These are phyloP conservation scores for Saitozyma sp. DNA, from an alignment of 768 basidiomycete species.

Conservation along the genomic window DNA sequence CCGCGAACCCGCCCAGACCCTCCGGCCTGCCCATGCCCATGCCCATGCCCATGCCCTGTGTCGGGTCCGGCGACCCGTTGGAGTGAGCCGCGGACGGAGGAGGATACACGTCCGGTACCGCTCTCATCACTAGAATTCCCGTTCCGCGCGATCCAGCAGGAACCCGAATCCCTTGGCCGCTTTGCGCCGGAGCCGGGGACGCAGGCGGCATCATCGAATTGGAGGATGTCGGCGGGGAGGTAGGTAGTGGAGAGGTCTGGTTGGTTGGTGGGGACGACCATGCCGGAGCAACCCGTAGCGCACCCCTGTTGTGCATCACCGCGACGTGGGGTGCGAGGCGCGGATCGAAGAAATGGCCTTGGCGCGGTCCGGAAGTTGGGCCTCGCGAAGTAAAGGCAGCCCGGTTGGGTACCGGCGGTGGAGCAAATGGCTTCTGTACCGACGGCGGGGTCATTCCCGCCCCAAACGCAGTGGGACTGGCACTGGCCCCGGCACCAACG, in stretches of 20 bases:
- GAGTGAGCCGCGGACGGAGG: conserved; percentile 1
- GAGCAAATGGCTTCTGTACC: not conserved
- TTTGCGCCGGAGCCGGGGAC: not conserved
- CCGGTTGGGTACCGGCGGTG: no score
- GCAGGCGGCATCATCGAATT: not conserved
- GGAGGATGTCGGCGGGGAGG: no score
- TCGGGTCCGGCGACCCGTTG: not conserved
- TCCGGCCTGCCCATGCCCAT: not conserved
- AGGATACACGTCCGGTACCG: conserved; percentile 22
- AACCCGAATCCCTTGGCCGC: conserved; percentile 2
- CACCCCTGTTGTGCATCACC: conserved; percentile 7
- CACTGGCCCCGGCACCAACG: not conserved
- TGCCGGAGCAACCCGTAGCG: conserved; percentile 8
- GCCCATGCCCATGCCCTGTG: not conserved
- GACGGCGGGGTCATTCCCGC: not conserved
- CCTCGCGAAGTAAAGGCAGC: not conserved
- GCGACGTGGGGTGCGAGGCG: conserved; percentile 14
- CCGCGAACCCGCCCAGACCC: not conserved
- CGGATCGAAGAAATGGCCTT: conserved; percentile 13
- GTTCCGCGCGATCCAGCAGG: conserved; percentile 8
- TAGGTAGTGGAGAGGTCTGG: not conserved
- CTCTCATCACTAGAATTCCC: conserved; percentile 6
- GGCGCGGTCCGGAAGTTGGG: not conserved
- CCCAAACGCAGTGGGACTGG: not conserved
- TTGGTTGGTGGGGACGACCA: conserved; percentile 3